A percentile compares a stretch with the other conserved stretches of the same genome.
These are phyloP conservation scores for Sinapis alba DNA, from an alignment of 441 rosid genomes.

Conservation along the genomic window DNA sequence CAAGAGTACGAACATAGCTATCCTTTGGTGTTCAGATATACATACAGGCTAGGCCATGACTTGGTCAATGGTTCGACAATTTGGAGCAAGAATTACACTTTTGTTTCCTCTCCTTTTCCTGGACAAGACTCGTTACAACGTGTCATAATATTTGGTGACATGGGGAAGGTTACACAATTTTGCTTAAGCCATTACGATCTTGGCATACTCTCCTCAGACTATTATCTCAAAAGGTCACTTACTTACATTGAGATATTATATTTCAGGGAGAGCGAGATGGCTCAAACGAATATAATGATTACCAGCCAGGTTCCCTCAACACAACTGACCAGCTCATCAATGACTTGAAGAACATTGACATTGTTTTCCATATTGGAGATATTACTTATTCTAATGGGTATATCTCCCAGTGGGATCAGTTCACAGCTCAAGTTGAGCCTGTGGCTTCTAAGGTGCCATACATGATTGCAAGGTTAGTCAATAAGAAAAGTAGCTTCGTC, in stretches of 20 bases:
- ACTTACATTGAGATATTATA: background rate
- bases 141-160: slow-evolving; percentile 81
- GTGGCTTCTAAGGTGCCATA: slow-evolving; percentile 78
- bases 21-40: slow-evolving; percentile 53
- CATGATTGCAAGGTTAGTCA: slow-evolving; percentile 80
- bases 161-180: slow-evolving; percentile 86
- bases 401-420: slow-evolving; percentile 97
- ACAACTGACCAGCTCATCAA: slow-evolving; percentile 83
- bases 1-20: background rate
- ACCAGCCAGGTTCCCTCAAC: slow-evolving; percentile 91
- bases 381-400: slow-evolving; percentile 85
- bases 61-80: slow-evolving; percentile 51
- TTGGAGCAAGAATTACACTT: slow-evolving; percentile 76
- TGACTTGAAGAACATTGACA: slow-evolving; percentile 69
- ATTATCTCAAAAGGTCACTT: background rate
- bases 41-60: slow-evolving; percentile 77
- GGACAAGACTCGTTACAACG: slow-evolving; percentile 89
- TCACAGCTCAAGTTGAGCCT: slow-evolving; percentile 92
- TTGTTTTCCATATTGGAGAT: slow-evolving; percentile 92
- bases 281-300: slow-evolving; percentile 81
- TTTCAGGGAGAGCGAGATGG: slow-evolving; percentile 93
- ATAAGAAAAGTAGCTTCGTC: slow-evolving; percentile 1
- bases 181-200: background rate
- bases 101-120: slow-evolving; percentile 79
- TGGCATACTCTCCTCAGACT: too few relatives aligned